phyloP scores from a whole-genome alignment of 805 yeast genomes.

The Deakozyma indianensis region DNA sequence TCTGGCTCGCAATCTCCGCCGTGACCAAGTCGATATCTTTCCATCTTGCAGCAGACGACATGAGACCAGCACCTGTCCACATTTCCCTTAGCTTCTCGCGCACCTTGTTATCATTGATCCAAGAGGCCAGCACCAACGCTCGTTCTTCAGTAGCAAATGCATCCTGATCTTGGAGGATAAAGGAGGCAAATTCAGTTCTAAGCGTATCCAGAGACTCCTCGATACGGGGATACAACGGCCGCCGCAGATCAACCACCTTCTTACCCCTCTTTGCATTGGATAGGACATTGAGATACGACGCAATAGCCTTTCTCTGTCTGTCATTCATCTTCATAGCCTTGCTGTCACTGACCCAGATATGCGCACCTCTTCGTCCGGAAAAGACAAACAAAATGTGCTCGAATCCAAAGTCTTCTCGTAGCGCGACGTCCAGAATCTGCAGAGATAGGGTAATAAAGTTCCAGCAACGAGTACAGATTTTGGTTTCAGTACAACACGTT shows the following conservation, averaged over 20 bases:
- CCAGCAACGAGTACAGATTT: constrained; percentile 87
- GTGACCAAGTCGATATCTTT: constrained; percentile 42
- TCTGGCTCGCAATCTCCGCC: constrained; percentile 15
- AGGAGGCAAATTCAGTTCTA: constrained; percentile 45
- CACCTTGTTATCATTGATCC: constrained; percentile 43
- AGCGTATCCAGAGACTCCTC: constrained; percentile 59
- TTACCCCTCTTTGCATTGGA: constrained; percentile 28
- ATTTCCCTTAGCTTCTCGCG: constrained; percentile 32
- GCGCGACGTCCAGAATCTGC: constrained; percentile 52
- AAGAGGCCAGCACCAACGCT: constrained; percentile 40
- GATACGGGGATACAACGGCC: constrained; percentile 81
- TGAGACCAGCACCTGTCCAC: constrained; percentile 44
- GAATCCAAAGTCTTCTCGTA: constrained; percentile 83
- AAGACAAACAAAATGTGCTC: constrained; percentile 83
- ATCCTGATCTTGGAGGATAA: constrained; percentile 69
- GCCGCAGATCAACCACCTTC: constrained; percentile 38
- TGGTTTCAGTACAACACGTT: constrained; percentile 82
- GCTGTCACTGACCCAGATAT: constrained; percentile 91
- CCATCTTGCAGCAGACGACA: constrained; percentile 61
- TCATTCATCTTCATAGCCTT: constrained; percentile 69
- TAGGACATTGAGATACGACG: constrained; percentile 71
- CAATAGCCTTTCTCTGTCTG: constrained; percentile 56
- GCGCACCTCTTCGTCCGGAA: constrained; percentile 98
- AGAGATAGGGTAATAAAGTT: constrained; percentile 77
- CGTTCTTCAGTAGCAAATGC: constrained; percentile 58